phyloP scores from a whole-genome alignment of 345 rosid genomes.

The Punica granatum region DNA sequence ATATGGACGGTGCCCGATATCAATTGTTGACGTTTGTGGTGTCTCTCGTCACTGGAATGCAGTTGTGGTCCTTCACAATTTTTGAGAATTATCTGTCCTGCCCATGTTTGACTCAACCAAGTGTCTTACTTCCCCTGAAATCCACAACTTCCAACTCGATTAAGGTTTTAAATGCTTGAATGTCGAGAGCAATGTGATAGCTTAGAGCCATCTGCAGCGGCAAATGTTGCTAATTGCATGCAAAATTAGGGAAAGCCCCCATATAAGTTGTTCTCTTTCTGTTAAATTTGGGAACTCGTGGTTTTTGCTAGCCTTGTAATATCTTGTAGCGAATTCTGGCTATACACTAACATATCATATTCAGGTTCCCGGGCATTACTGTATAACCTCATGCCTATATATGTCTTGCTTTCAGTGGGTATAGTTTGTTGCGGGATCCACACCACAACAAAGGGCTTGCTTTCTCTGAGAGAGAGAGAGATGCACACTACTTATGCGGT shows the following conservation, averaged over 20 bases:
- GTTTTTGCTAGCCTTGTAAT: too few species aligned
- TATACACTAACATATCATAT: neutral
- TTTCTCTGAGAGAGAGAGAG: conserved; percentile 71
- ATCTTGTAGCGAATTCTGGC: too few species aligned
- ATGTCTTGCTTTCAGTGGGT: conserved; percentile 51
- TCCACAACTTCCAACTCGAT: neutral
- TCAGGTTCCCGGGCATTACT: neutral
- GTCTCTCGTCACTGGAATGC: too few species aligned
- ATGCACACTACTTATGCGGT: conserved; percentile 82
- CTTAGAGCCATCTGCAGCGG: too few species aligned
- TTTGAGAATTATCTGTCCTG: neutral
- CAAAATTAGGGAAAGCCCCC: too few species aligned
- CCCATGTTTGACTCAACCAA: neutral
- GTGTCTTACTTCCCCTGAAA: neutral
- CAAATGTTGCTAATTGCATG: too few species aligned
- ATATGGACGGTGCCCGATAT: too few species aligned
- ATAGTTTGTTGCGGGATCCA: conserved; percentile 83
- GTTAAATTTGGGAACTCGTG: too few species aligned
- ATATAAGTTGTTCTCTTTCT: too few species aligned
- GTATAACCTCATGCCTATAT: neutral
- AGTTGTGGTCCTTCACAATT: too few species aligned
- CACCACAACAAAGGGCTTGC: conserved; percentile 98
- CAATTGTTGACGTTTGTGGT: too few species aligned
- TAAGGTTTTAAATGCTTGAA: neutral
- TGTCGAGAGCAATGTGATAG: too few species aligned